These are phyloP conservation scores for Secale cereale DNA, from an alignment of 176 grass and related monocot species.

Conservation along the genomic window DNA sequence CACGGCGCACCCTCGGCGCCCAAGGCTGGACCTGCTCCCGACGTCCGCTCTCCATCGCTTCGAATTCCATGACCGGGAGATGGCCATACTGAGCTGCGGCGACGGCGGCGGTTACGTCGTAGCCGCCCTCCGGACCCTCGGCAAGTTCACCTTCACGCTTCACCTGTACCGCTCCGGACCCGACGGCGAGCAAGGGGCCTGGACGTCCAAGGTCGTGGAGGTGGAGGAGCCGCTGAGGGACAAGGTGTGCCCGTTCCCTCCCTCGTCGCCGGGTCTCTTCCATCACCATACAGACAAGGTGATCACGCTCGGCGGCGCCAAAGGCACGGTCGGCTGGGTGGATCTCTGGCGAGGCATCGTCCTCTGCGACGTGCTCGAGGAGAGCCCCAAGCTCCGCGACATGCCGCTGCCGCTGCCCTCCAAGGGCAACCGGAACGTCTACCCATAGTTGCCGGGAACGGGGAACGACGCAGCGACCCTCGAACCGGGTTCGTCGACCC, in stretches of 20 bases:
- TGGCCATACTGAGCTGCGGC: background rate
- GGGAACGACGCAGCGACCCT: too few species aligned
- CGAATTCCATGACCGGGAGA: background rate
- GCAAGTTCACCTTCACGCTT: background rate
- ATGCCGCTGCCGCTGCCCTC: background rate
- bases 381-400: too few species aligned
- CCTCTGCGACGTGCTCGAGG: too few species aligned
- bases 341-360: too few species aligned
- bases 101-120: background rate
- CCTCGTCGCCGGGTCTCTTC: background rate
- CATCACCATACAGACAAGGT: background rate
- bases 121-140: background rate
- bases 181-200: background rate
- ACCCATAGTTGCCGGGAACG: too few species aligned
- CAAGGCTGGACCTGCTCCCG: background rate
- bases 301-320: background rate
- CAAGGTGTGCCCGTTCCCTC: background rate
- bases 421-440: background rate
- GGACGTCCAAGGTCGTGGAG: background rate
- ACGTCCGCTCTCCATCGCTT: background rate
- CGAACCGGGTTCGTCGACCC: too few species aligned
- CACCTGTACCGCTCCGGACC: background rate
- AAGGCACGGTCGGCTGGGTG: background rate
- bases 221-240: background rate
- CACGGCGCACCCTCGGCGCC: too few species aligned